Conservation (phyloP, 352 stramenopile genomes). For the Pythium chondricola region DNA sequence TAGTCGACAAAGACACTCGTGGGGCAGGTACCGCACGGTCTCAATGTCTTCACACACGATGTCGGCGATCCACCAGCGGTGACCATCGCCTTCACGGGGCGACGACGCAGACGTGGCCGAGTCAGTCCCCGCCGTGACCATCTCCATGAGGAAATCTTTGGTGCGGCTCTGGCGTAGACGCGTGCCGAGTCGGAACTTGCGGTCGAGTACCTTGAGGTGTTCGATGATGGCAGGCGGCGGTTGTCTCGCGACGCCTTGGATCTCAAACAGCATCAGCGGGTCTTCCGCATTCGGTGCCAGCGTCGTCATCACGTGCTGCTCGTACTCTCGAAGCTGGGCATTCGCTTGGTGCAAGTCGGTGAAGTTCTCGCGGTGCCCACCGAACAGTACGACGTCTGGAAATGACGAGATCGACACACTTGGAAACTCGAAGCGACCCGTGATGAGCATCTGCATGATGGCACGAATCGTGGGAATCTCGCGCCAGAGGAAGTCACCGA, state of each 20-base stretch:
- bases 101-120: slow-evolving; percentile 7
- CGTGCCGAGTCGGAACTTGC: slow-evolving; percentile 70
- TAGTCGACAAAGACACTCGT: slow-evolving; percentile 72
- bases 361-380: slow-evolving; percentile 46
- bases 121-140: slow-evolving; percentile 45
- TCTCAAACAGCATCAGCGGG: slow-evolving; percentile 67
- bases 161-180: slow-evolving; percentile 70
- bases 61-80: slow-evolving; percentile 80
- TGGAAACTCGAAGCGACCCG: slow-evolving; percentile 64
- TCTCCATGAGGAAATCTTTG: slow-evolving; percentile 84
- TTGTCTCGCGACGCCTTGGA: slow-evolving; percentile 55
- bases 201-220: slow-evolving; percentile 60
- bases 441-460: slow-evolving; percentile 86
- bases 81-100: slow-evolving; percentile 12
- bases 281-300: slow-evolving; percentile 44
- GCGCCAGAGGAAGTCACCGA: slow-evolving; percentile 71
- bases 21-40: slow-evolving; percentile 74
- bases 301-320: slow-evolving; percentile 52
- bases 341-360: slow-evolving; percentile 53
- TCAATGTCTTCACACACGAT: slow-evolving; percentile 84
- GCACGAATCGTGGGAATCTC: slow-evolving; percentile 65
- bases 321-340: slow-evolving; percentile 58
- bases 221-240: slow-evolving; percentile 69
- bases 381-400: slow-evolving; percentile 57
- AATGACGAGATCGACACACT: slow-evolving; percentile 44